Percentiles rank a stretch among this genome's conserved stretches.
Evolutionary conservation across 176 grass and related monocot species (phyloP).

Genomic region (Aegilops sharonensis): DNA sequence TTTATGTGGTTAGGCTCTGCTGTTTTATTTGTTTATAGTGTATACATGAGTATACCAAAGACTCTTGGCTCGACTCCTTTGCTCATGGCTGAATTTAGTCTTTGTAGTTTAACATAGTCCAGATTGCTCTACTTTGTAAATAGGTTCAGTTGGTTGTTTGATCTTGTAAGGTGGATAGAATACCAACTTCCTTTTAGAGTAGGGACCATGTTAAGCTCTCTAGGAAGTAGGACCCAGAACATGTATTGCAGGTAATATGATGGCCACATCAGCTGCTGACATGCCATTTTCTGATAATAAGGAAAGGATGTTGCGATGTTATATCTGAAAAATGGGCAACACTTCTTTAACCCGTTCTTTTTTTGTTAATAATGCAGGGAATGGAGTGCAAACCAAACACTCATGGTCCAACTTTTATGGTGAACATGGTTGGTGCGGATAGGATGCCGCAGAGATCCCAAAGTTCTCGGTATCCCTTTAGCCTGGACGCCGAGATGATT

Average conservation of each 20-base stretch:
- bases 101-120: not conserved
- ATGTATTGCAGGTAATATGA: not conserved
- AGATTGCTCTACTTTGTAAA: not conserved
- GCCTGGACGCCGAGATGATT: conserved; percentile 87
- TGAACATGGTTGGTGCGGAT: conserved; percentile 91
- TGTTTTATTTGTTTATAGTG: not conserved
- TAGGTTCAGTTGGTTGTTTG: not conserved
- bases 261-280: not conserved
- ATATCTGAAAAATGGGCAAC: not conserved
- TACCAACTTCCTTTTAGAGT: not conserved
- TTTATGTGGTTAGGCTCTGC: not conserved
- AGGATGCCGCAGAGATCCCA: conserved; percentile 60
- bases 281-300: not conserved
- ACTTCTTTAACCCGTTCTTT: not conserved
- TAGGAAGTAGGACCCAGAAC: not conserved
- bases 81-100: not conserved
- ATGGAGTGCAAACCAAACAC: conserved; percentile 98
- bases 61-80: not conserved
- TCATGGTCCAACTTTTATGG: conserved; percentile 92
- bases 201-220: not conserved
- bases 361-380: conserved; percentile 55
- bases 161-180: not conserved
- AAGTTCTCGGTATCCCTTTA: conserved; percentile 81
- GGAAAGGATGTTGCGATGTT: not conserved
- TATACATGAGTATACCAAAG: not conserved